phyloP scores from a whole-genome alignment of 805 yeast species.

The Wickerhamiella vanderwaltii region DNA sequence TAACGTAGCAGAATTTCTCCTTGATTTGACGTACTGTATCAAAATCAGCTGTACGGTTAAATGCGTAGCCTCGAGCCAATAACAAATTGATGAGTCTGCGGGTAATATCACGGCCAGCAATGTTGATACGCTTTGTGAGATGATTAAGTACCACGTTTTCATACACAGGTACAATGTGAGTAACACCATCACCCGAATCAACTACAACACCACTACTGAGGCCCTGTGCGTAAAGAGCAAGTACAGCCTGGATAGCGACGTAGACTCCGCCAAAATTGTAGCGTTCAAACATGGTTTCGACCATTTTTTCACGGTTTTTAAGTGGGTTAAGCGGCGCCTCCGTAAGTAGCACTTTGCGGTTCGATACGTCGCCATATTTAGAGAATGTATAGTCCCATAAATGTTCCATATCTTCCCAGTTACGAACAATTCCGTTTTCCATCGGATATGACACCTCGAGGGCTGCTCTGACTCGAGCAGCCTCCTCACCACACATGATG shows the following conservation, averaged over 20 bases:
- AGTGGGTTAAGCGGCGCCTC: slow-evolving; percentile 98
- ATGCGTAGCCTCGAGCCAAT: slow-evolving; percentile 93
- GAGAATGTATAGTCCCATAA: slow-evolving; percentile 96
- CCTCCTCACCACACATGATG: slow-evolving; percentile 97
- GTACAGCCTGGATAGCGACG: slow-evolving; percentile 95
- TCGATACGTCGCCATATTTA: slow-evolving; percentile 67
- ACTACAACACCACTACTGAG: slow-evolving; percentile 94
- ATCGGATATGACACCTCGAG: slow-evolving; percentile 92
- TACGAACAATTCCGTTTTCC: slow-evolving; percentile 95
- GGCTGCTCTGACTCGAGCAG: slow-evolving; percentile 77
- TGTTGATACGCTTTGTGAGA: slow-evolving; percentile 81
- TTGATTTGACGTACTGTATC: slow-evolving; percentile 97
- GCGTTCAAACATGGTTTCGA: slow-evolving; percentile 83
- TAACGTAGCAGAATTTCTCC: slow-evolving; percentile 89
- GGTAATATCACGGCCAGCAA: slow-evolving; percentile 98
- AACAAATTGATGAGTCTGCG: slow-evolving; percentile 81
- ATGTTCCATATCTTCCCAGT: slow-evolving; percentile 98
- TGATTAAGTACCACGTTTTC: slow-evolving; percentile 95
- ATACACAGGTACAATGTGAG: slow-evolving; percentile 96
- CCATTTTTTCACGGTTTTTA: slow-evolving; percentile 81
- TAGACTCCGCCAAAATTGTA: slow-evolving; percentile 86
- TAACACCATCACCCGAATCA: slow-evolving; percentile 97
- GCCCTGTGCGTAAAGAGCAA: slow-evolving; percentile 95
- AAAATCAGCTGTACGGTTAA: slow-evolving; percentile 96
- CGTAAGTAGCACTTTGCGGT: slow-evolving; percentile 73